phyloP scores from a whole-genome alignment of 805 yeast genomes.

The Starmerella scarabaei region DNA sequence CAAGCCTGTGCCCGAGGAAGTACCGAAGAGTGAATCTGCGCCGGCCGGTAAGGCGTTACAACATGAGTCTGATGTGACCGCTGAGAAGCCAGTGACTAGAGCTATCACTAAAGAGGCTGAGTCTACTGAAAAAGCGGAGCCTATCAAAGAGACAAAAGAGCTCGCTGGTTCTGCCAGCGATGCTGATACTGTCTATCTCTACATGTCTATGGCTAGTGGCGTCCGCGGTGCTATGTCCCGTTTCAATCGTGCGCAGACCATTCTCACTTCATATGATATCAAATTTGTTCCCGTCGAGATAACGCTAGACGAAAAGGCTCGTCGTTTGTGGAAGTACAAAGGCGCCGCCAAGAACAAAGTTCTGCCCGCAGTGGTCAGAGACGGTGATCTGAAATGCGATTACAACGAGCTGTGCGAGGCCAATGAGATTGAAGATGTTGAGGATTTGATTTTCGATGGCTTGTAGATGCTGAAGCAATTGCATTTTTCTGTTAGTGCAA shows the following conservation, averaged over 20 bases:
- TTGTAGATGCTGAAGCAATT: no score
- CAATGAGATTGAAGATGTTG: constrained; percentile 39
- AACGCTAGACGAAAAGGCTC: constrained; percentile 74
- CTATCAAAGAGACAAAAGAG: background rate
- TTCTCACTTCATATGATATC: constrained; percentile 58
- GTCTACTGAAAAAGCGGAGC: background rate
- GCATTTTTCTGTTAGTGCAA: no score
- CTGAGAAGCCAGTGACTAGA: no score
- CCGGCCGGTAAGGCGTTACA: no score
- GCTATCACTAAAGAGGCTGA: background rate
- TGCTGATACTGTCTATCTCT: constrained; percentile 40
- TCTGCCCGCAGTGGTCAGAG: constrained; percentile 72
- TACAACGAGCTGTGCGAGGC: constrained; percentile 76
- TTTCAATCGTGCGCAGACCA: constrained; percentile 58
- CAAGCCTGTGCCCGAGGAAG: no score
- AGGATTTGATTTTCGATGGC: constrained; percentile 22
- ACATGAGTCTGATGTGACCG: no score
- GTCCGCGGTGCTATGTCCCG: constrained; percentile 53
- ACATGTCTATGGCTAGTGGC: constrained; percentile 80
- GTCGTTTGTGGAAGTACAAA: constrained; percentile 64
- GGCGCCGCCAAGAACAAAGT: constrained; percentile 43
- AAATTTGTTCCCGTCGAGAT: constrained; percentile 57
- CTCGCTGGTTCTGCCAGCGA: constrained; percentile 1
- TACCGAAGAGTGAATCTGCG: no score
- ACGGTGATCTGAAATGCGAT: constrained; percentile 68